phyloP scores from a whole-genome alignment of 169 alveolate genomes.

The Plasmodium ovale region DNA sequence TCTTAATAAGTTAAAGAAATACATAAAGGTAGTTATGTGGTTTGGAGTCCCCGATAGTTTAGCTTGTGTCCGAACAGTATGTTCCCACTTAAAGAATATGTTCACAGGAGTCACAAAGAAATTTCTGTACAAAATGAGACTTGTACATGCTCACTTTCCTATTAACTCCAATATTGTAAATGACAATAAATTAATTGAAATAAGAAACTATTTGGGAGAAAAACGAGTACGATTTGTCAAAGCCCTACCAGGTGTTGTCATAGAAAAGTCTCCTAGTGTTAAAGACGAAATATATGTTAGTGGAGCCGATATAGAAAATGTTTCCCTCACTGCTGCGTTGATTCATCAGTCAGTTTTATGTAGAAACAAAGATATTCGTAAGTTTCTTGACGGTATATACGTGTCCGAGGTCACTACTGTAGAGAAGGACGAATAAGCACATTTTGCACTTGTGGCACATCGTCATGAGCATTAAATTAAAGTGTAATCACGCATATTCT shows the following conservation, averaged over 20 bases:
- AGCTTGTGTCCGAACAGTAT: conserved; percentile 96
- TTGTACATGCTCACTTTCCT: conserved; percentile 99
- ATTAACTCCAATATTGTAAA: conserved; percentile 96
- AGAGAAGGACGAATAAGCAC: conserved; percentile 87
- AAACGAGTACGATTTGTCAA: conserved; percentile 95
- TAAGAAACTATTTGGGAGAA: conserved; percentile 99
- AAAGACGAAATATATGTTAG: conserved; percentile 97
- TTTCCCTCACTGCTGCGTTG: conserved; percentile 98
- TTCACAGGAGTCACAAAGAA: conserved; percentile 97
- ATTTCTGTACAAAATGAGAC: conserved; percentile 99
- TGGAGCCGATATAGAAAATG: conserved; percentile 97
- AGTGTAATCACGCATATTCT: too few species aligned
- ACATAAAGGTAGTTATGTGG: conserved; percentile 95
- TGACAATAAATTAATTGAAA: conserved; percentile 96
- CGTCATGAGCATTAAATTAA: too few species aligned
- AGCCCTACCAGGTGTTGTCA: conserved; percentile 94
- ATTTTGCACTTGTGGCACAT: too few species aligned
- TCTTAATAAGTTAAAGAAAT: conserved; percentile 91
- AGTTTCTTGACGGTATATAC: conserved; percentile 99
- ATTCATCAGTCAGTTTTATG: conserved; percentile 97
- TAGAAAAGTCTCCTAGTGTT: conserved; percentile 93
- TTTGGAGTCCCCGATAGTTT: conserved; percentile 94
- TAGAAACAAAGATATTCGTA: conserved; percentile 98
- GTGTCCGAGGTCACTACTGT: conserved; percentile 96
- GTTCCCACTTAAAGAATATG: conserved; percentile 97